Evolutionary conservation across 208 protist genomes (phyloP).

Genomic region (Porcisia deanei): DNA sequence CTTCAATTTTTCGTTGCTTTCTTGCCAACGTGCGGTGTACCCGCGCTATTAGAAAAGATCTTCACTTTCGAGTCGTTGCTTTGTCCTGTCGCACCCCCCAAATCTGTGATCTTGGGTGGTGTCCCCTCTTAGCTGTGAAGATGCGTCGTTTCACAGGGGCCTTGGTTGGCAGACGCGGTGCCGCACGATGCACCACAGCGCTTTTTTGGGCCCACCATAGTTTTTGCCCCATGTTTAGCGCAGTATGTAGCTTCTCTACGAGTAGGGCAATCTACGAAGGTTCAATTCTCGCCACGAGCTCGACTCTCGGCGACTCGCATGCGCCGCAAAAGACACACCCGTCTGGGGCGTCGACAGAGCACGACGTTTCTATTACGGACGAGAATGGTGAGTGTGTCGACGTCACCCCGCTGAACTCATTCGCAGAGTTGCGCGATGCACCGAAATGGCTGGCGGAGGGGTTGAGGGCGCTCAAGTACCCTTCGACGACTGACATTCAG

Average conservation of each 20-base stretch:
- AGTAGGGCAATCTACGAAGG: neutral
- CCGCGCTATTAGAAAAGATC: conserved; percentile 1
- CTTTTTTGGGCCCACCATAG: neutral
- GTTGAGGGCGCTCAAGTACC: conserved; percentile 53
- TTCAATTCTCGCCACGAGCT: neutral
- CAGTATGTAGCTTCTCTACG: neutral
- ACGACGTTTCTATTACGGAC: conserved; percentile 64
- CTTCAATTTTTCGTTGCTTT: neutral
- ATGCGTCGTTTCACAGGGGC: conserved; percentile 23
- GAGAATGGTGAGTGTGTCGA: conserved; percentile 39
- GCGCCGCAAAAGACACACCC: neutral
- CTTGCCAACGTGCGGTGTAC: neutral
- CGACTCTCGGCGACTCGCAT: neutral
- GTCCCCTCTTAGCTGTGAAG: neutral
- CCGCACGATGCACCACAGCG: neutral
- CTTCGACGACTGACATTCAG: conserved; percentile 87
- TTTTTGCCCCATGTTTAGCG: neutral
- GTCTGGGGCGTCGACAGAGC: conserved; percentile 8
- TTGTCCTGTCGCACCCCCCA: neutral
- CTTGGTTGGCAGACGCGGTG: conserved; percentile 6
- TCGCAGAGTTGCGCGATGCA: conserved; percentile 50
- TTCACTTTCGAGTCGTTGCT: neutral
- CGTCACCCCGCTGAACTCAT: conserved; percentile 63
- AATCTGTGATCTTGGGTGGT: neutral
- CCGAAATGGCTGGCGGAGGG: conserved; percentile 73